Percentiles rank a stretch among this genome's conserved stretches.
phyloP scores from a whole-genome alignment of 441 rosid species.

The Lepidium campestre region DNA sequence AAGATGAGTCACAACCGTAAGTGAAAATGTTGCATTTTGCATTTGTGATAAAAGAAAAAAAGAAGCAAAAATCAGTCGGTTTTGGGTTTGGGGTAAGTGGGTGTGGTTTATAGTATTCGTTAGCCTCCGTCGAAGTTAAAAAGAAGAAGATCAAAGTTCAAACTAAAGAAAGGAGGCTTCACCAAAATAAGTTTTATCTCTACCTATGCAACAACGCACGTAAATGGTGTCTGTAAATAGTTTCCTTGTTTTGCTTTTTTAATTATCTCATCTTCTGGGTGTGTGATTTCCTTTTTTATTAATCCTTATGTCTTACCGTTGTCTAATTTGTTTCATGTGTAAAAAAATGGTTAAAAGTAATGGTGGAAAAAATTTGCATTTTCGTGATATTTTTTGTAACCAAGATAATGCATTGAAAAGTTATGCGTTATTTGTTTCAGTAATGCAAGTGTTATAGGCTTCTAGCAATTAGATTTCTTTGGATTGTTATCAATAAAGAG shows the following conservation, averaged over 20 bases:
- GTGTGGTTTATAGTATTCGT: conserved; percentile 32
- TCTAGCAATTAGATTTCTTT: neutral
- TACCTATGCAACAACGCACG: conserved; percentile 15
- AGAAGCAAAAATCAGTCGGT: neutral
- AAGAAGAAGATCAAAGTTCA: conserved; percentile 20
- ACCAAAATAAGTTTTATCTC: conserved; percentile 27
- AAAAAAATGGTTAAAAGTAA: conserved; percentile 25
- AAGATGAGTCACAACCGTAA: conserved; percentile 13
- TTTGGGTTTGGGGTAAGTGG: conserved; percentile 16
- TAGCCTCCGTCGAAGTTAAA: conserved; percentile 25
- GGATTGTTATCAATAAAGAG: neutral
- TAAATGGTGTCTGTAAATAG: conserved; percentile 32
- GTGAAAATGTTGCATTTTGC: conserved; percentile 6
- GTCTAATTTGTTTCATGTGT: conserved; percentile 28
- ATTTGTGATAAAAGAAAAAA: neutral
- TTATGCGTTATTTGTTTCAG: neutral
- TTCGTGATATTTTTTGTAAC: neutral
- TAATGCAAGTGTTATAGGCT: neutral
- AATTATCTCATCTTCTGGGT: conserved; percentile 10
- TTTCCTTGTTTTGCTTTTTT: conserved; percentile 10
- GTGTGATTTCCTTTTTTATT: conserved; percentile 23
- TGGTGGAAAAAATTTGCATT: conserved; percentile 18
- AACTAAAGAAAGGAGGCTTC: conserved; percentile 27
- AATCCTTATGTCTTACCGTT: conserved; percentile 3
- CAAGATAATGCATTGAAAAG: neutral